Conservation (phyloP, 2,329 filamentous ascomycete species). For the Ophiostoma sp. region DNA sequence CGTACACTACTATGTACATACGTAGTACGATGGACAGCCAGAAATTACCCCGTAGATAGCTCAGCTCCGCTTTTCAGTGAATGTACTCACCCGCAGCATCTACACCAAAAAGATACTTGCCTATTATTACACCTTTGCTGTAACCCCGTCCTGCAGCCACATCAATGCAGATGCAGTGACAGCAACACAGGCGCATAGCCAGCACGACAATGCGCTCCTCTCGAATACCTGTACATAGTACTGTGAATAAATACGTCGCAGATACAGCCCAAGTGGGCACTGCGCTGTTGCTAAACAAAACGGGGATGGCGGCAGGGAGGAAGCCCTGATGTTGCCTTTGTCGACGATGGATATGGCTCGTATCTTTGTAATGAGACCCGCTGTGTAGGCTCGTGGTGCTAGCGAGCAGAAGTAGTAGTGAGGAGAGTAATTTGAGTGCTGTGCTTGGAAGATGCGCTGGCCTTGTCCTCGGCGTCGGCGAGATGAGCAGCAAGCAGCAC, state of each 20-base stretch:
- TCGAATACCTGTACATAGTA: background rate
- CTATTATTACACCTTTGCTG: conserved; percentile 1
- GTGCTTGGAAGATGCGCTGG: background rate
- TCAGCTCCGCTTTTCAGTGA: background rate
- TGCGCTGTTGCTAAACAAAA: conserved; percentile 11
- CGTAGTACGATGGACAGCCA: background rate
- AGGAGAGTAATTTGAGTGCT: background rate
- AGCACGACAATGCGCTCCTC: conserved; percentile 7
- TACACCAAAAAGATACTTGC: background rate
- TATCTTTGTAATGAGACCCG: conserved; percentile 16
- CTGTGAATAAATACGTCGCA: background rate
- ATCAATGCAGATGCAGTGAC: conserved; percentile 7
- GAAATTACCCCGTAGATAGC: background rate
- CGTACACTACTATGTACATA: too few relatives aligned
- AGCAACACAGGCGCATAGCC: conserved; percentile 5
- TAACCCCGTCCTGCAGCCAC: conserved; percentile 5
- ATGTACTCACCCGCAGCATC: background rate
- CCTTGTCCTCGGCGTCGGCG: background rate
- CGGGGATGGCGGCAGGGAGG: conserved; percentile 7
- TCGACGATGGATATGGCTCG: conserved; percentile 10
- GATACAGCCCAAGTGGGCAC: conserved; percentile 13
- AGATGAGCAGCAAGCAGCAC: background rate
- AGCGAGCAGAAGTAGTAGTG: background rate
- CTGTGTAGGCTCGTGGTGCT: background rate
- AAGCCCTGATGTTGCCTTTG: conserved; percentile 1